phyloP scores from a whole-genome alignment of 192 early-diverging fungal genomes.

The Paraglomus brasilianum region DNA sequence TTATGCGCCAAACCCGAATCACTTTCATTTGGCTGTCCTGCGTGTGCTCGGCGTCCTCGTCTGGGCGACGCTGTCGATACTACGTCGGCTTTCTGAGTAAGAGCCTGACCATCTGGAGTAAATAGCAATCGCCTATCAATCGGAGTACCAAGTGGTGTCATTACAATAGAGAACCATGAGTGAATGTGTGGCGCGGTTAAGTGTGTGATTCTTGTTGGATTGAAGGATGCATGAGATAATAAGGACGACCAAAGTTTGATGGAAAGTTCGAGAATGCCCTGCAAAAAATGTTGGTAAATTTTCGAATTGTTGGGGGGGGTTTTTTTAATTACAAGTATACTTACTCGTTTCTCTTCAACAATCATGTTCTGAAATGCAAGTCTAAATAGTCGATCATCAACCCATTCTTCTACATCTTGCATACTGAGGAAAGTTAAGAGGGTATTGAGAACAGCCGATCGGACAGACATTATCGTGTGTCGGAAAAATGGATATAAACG shows the following conservation, averaged over 20 bases:
- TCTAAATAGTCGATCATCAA: conserved; percentile 69
- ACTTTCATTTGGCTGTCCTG: neutral
- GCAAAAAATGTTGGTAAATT: too few species aligned
- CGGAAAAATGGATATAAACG: conserved; percentile 93
- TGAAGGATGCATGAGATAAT: conserved; percentile 28
- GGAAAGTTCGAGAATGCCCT: conserved; percentile 59
- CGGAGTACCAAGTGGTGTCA: conserved; percentile 87
- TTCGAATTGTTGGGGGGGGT: neutral
- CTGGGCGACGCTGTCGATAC: conserved; percentile 7
- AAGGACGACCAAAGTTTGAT: conserved; percentile 63
- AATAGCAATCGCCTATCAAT: conserved; percentile 58
- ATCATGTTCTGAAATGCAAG: conserved; percentile 91
- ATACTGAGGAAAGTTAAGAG: conserved; percentile 69
- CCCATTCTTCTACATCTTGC: conserved; percentile 55
- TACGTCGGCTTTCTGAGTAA: neutral
- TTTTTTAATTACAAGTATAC: neutral
- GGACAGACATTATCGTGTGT: conserved; percentile 84
- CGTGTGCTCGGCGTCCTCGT: conserved; percentile 5
- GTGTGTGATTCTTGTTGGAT: conserved; percentile 24
- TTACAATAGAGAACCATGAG: conserved; percentile 66
- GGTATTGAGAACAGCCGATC: conserved; percentile 78
- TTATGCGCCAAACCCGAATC: conserved; percentile 48
- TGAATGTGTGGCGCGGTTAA: conserved; percentile 39
- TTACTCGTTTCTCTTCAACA: conserved; percentile 71
- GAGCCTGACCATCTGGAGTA: conserved; percentile 29